Base-by-base conservation (phyloP, 2,329 filamentous ascomycete species). In the Epichloe gansuensis region DNA sequence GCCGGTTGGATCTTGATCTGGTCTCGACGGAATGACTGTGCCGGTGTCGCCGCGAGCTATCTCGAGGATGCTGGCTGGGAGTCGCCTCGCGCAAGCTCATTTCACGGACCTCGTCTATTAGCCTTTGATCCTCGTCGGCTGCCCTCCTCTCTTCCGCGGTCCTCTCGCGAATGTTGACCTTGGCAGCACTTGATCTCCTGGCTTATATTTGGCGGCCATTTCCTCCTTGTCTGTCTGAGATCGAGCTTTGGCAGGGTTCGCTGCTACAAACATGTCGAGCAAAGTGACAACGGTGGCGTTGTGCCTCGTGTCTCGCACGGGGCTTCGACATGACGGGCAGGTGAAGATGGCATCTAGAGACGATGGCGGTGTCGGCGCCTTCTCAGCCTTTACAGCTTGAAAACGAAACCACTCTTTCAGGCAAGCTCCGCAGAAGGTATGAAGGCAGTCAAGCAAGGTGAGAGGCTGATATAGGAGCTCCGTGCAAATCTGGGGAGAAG, bases 401-500 rank as follows among this genome's bases (percentile, higher is more conserved):
- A 83, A 93, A 57, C 76, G 74, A 66, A 97, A 98, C 93, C 93
- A 98, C 73, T 95, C 89, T 68, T 95, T 95, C 54, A 97, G 69
- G 65, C 93, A 98, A 41, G 88, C 86, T 58, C 91, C 93, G 73
- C 93, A 98, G 69, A 94, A 98, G 46, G 91, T 96, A 71, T 95
- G 90, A 45, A 95, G 80, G 66, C 90, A 95, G 73, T 95, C 88
- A 67, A 95, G 86, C 48, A 95, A 82, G 31, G 90, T 95, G 58
- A 95, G 78, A 37, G 91, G 90, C 67, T 94, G 88, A 71, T 89
- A 94, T 57, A 95, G 82, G 58, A 95, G 80, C 69, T 97, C 93
- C 61, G 91, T 95, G 75, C 93, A 98, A 63, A 98, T 98, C 91
- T 96, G 53, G 47, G 45, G 35, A 37, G 50, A 17, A 28, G 23